phyloP scores from a whole-genome alignment of 179 eudicot genomes.

The Actinidia chinensis region DNA sequence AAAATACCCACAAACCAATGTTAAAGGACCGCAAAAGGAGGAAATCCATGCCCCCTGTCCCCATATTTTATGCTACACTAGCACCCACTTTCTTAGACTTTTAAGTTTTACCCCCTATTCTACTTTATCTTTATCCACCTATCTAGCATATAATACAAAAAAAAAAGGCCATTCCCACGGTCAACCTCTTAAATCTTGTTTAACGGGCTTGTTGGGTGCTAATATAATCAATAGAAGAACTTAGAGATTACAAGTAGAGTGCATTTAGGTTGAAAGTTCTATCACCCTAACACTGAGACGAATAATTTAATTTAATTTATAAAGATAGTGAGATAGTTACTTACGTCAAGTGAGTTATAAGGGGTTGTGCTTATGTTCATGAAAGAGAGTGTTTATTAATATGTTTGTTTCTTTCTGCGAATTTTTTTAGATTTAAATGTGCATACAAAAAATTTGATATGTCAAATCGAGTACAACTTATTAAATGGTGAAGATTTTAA shows the following conservation, averaged over 20 bases:
- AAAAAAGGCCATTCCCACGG: slow-evolving; percentile 17
- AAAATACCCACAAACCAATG: slow-evolving; percentile 6
- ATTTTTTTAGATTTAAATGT: not conserved
- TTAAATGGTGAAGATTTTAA: too few species aligned
- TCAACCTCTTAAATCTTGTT: slow-evolving; percentile 8
- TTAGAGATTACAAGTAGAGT: slow-evolving; percentile 4
- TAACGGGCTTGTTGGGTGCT: slow-evolving; percentile 29
- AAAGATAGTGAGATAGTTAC: not conserved
- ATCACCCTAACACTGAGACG: slow-evolving; percentile 30
- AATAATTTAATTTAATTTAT: not conserved
- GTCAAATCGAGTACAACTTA: too few species aligned
- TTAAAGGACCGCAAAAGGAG: slow-evolving; percentile 12
- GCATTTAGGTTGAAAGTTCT: slow-evolving; percentile 21
- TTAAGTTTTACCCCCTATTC: not conserved
- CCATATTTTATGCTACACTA: not conserved
- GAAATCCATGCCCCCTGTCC: not conserved
- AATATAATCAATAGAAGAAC: slow-evolving; percentile 20
- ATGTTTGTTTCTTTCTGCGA: not conserved
- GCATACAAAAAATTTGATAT: too few species aligned
- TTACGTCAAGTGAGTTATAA: too few species aligned
- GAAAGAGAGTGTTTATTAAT: slow-evolving; percentile 15
- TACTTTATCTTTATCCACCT: slow-evolving; percentile 13
- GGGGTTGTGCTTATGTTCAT: slow-evolving; percentile 6
- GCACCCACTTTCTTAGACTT: slow-evolving; percentile 38
- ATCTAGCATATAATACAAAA: not conserved